phyloP scores from a whole-genome alignment of 345 rosid genomes.

The Lumnitzera littorea region DNA sequence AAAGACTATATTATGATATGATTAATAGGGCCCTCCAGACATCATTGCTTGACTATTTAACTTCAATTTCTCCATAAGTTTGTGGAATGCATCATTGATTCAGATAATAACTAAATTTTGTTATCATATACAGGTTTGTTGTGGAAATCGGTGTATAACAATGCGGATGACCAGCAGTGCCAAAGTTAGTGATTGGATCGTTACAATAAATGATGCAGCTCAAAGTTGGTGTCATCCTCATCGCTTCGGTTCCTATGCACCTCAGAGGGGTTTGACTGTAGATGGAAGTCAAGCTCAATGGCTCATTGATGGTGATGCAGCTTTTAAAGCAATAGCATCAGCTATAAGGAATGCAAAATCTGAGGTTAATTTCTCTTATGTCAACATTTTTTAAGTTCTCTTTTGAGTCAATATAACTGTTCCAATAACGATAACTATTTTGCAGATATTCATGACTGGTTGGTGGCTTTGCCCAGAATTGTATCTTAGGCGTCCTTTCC shows the following conservation, averaged over 20 bases:
- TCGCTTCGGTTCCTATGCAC: constrained; percentile 72
- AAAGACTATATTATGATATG: no score
- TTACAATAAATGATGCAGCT: constrained; percentile 58
- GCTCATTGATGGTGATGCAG: constrained; percentile 84
- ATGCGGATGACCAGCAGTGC: constrained; percentile 49
- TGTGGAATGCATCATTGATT: no score
- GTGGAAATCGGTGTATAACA: constrained; percentile 53
- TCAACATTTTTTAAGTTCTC: neutral
- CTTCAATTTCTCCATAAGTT: no score
- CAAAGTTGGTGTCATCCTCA: constrained; percentile 72
- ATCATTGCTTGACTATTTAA: neutral
- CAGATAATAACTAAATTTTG: constrained; percentile 3
- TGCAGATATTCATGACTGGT: constrained; percentile 85
- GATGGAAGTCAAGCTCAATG: constrained; percentile 95
- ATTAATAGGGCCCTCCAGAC: no score
- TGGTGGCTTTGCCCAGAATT: constrained; percentile 99
- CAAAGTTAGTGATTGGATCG: constrained; percentile 71
- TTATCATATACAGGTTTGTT: constrained; percentile 36
- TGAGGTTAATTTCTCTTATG: constrained; percentile 45
- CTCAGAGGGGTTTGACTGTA: constrained; percentile 67
- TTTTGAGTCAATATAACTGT: neutral
- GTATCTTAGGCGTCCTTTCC: constrained; percentile 84
- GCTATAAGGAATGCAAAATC: constrained; percentile 75
- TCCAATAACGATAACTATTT: constrained; percentile 5
- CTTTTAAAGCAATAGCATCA: constrained; percentile 85